Percentiles rank a stretch among this genome's conserved stretches.
phyloP scores from a whole-genome alignment of 1,284 basidiomycete genomes.

The Lentinula novae-zelandiae region DNA sequence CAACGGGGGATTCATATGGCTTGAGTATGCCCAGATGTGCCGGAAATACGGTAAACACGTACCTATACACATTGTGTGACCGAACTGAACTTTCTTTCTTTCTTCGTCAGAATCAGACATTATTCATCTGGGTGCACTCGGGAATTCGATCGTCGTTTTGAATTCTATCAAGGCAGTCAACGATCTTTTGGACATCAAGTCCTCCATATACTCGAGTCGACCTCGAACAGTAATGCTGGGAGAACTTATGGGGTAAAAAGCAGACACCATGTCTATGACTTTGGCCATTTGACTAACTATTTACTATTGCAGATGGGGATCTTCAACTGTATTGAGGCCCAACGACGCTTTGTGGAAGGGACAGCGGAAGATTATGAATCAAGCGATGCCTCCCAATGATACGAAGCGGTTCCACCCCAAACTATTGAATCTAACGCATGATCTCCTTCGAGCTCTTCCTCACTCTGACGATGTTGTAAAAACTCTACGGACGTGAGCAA shows the following conservation, averaged over 20 bases:
- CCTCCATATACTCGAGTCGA: constrained; percentile 6
- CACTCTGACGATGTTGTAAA: not conserved
- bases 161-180: constrained; percentile 1
- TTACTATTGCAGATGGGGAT: not conserved
- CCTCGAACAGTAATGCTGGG: not conserved
- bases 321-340: not conserved
- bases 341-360: constrained; percentile 2
- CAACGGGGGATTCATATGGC: not conserved
- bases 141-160: constrained; percentile 6
- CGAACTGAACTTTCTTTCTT: too few species aligned
- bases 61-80: too few species aligned
- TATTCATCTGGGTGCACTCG: constrained; percentile 4
- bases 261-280: not conserved
- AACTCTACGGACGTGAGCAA: not conserved
- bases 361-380: constrained; percentile 2
- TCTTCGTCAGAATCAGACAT: constrained; percentile 5
- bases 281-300: too few species aligned
- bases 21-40: constrained; percentile 1
- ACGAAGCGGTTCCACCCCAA: not conserved
- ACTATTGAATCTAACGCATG: not conserved
- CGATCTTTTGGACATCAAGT: constrained; percentile 6
- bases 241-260: not conserved
- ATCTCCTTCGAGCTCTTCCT: not conserved
- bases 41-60: not conserved
- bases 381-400: not conserved